These are phyloP conservation scores for Candida buenavistaensis DNA, from an alignment of 1,139 yeast genomes.

Conservation along the genomic window DNA sequence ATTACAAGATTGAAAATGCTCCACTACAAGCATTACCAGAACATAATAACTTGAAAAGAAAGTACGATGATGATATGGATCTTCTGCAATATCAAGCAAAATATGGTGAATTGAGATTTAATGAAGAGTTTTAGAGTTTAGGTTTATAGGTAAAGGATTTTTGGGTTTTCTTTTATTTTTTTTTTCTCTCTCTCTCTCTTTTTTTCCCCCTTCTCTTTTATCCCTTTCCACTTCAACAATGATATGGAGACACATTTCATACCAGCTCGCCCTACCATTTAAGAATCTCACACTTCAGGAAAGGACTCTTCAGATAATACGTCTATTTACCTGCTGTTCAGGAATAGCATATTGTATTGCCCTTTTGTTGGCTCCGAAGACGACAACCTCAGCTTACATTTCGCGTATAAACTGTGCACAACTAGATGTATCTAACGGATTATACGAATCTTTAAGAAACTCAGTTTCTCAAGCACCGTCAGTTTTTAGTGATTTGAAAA, in stretches of 20 bases:
- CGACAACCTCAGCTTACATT: constrained; percentile 25
- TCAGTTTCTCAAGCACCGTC: constrained; percentile 29
- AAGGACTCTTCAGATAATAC: constrained; percentile 26
- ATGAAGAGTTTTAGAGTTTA: constrained; percentile 46
- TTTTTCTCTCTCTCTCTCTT: not conserved
- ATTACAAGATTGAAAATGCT: constrained; percentile 15
- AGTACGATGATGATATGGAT: constrained; percentile 28
- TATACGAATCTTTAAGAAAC: constrained; percentile 45
- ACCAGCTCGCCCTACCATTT: constrained; percentile 22
- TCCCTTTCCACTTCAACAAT: not conserved
- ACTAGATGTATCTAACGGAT: constrained; percentile 51
- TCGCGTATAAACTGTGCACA: constrained; percentile 50
- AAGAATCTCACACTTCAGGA: constrained; percentile 32
- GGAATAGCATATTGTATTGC: constrained; percentile 22
- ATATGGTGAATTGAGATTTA: constrained; percentile 46
- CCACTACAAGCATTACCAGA: constrained; percentile 25
- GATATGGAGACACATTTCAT: constrained; percentile 4
- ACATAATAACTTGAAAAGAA: constrained; percentile 34
- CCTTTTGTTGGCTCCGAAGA: constrained; percentile 31
- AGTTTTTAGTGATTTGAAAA: constrained; percentile 13
- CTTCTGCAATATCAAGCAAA: constrained; percentile 20
- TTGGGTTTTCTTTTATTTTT: not conserved
- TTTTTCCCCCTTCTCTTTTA: not conserved
- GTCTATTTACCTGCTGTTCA: constrained; percentile 22
- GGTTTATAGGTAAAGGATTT: not conserved